Evolutionary conservation across 2,329 filamentous ascomycete species (phyloP).

Genomic region (Knoxdaviesia proteae): DNA sequence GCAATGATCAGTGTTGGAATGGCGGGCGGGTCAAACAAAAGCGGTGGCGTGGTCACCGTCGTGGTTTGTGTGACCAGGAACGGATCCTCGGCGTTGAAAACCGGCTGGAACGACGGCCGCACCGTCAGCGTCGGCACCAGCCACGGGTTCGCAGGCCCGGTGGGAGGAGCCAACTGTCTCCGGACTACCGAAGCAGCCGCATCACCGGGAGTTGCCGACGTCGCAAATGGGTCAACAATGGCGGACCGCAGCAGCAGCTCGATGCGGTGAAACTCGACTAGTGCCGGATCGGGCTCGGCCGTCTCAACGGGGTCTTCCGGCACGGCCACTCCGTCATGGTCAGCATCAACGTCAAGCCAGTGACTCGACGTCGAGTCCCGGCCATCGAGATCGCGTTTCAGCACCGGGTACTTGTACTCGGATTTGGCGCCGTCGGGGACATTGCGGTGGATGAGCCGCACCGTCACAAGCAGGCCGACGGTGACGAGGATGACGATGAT

Average conservation of each 20-base stretch:
- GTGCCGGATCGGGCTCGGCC: no score
- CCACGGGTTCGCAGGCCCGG: background rate
- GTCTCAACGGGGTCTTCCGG: no score
- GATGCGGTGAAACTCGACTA: no score
- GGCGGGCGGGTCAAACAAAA: no score
- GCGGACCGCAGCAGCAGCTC: no score
- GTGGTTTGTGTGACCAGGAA: background rate
- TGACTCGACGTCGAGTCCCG: no score
- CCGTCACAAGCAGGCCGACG: conserved; percentile 2
- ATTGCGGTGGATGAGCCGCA: background rate
- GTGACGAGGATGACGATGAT: conserved; percentile 4
- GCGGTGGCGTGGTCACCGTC: background rate
- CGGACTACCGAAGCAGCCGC: no score
- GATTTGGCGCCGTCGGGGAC: conserved; percentile 3
- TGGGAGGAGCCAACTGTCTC: background rate
- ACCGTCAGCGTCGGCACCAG: background rate
- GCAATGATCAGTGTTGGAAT: no score
- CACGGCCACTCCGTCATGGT: no score
- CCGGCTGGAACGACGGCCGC: background rate
- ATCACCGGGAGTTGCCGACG: no score
- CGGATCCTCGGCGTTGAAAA: background rate
- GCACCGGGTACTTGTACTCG: conserved; percentile 1
- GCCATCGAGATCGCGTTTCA: background rate
- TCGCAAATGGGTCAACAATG: no score
- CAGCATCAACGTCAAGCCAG: no score